Percentiles rank a stretch among this genome's conserved stretches.
Evolutionary conservation across 495 filamentous ascomycete genomes (phyloP).

Genomic region (Ramalina intermedia): DNA sequence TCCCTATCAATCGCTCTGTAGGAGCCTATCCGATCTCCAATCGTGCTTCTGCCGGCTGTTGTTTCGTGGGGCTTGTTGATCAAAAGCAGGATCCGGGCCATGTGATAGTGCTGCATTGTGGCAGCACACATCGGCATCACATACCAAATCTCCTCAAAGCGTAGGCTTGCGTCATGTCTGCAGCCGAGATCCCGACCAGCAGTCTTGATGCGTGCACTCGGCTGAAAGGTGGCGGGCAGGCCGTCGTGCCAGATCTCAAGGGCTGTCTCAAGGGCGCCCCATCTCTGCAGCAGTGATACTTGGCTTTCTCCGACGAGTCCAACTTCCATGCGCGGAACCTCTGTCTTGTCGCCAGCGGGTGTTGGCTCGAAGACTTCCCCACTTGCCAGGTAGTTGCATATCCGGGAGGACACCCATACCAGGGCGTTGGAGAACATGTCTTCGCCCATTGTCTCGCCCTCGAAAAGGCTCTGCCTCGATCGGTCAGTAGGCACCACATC

Average conservation of each 20-base stretch:
- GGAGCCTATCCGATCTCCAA: conserved; percentile 35
- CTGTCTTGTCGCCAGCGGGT: conserved; percentile 1
- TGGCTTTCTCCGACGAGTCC: conserved; percentile 36
- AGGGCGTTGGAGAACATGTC: conserved; percentile 48
- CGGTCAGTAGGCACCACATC: conserved; percentile 40
- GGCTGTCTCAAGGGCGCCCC: conserved; percentile 39
- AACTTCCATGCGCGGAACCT: conserved; percentile 4
- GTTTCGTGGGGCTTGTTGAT: conserved; percentile 48
- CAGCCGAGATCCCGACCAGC: conserved; percentile 13
- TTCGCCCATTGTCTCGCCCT: conserved; percentile 40
- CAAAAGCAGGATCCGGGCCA: conserved; percentile 46
- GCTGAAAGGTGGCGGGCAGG: conserved; percentile 41
- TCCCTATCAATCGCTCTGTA: conserved; percentile 39
- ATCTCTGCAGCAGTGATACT: conserved; percentile 38
- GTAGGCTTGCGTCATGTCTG: conserved; percentile 17
- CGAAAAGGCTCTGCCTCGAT: conserved; percentile 28
- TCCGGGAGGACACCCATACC: conserved; percentile 48
- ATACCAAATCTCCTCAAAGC: conserved; percentile 47
- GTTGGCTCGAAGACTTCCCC: conserved; percentile 32
- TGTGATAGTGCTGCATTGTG: conserved; percentile 51
- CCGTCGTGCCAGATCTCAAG: conserved; percentile 45
- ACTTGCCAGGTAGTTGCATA: conserved; percentile 45
- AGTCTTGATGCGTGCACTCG: conserved; percentile 28
- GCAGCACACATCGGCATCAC: conserved; percentile 48
- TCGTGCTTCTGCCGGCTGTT: conserved; percentile 33